Evolutionary conservation across 495 filamentous ascomycete species (phyloP), one percentile per base, ranked within the genome.

Genomic region (Penicillium malachiteum): DNA sequence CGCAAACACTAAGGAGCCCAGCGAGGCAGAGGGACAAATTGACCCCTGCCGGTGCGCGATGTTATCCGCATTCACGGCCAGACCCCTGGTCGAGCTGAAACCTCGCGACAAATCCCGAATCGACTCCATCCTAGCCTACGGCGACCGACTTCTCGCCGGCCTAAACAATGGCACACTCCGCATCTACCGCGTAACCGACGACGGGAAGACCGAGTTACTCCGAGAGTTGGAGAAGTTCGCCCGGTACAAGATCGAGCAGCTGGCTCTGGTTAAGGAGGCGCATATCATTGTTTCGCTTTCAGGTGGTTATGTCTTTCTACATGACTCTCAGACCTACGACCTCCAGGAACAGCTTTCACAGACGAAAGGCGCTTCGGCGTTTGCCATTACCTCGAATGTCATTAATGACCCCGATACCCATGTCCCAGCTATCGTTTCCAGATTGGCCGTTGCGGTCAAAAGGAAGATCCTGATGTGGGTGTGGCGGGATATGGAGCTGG

Each of bases 51-150:
- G 54, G 41, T 58, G 52, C 62, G 63, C 55, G 55, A 98, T 98
- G 94, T 86, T 97, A 73, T 96, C 94, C 76, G 93, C 95, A 71
- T 98, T 99, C 76, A 93, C 87, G 60, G 91, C 94, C 80, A 89
- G 89, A 67, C 89, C 95, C 58, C 89, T 97, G 65, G 87, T 97
- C 79, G 94, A 99, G 87, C 87, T 99, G 57, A 92, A 88, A 75
- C 85, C 85, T 65, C 86, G 91, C 66, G 94, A 97, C 81, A 96
- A 92, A 75, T 95, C 89, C 45, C 90, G 85, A 80, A 96, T 99
- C 69, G 93, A 97, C 72, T 90, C 89, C 5, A 87, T 97, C 53
- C 81, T 97, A 37, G 89, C 94, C 57, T 91, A 96, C 73, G 91
- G 91, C 58, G 93, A 97, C 64, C 84, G 92, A 48, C 80, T 99